These are phyloP conservation scores for Botryosphaeria dothidea DNA, from an alignment of 2,329 filamentous ascomycete species.

Conservation along the genomic window DNA sequence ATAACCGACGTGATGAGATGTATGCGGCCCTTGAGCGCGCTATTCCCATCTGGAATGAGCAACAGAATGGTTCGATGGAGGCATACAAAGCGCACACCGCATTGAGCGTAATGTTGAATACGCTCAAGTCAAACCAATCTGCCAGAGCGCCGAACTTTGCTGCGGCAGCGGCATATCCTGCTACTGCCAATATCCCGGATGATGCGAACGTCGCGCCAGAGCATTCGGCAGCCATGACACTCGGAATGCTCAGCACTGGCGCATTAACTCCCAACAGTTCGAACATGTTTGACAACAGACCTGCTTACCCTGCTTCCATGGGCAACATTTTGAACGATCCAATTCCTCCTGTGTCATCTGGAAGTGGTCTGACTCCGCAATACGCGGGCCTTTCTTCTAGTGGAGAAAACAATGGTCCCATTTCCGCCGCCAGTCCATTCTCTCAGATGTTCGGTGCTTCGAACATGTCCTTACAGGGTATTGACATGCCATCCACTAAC, in stretches of 20 bases:
- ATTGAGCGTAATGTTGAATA: constrained; percentile 81
- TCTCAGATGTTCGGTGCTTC: constrained; percentile 55
- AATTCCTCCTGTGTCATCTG: constrained; percentile 25
- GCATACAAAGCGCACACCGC: constrained; percentile 83
- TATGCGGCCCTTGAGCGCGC: constrained; percentile 71
- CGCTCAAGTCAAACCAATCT: constrained; percentile 61
- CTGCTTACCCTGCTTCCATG: constrained; percentile 38
- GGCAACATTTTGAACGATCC: constrained; percentile 40
- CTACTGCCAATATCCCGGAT: constrained; percentile 35
- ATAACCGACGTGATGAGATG: constrained; percentile 68
- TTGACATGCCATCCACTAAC: constrained; percentile 54
- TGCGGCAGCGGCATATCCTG: constrained; percentile 30
- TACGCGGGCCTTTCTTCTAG: constrained; percentile 30
- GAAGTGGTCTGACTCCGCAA: constrained; percentile 35
- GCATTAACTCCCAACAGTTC: constrained; percentile 55
- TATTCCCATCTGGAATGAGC: constrained; percentile 75
- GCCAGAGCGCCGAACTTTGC: constrained; percentile 32
- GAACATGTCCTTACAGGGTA: constrained; percentile 48
- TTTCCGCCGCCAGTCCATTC: constrained; percentile 54
- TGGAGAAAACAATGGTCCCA: constrained; percentile 35
- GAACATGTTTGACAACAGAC: constrained; percentile 41
- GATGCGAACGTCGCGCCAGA: constrained; percentile 61
- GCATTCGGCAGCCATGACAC: constrained; percentile 67
- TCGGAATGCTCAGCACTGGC: constrained; percentile 68
- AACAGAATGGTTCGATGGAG: constrained; percentile 79